Conservation (phyloP, 2,329 filamentous ascomycete genomes). For the Talaromyces marneffei region DNA sequence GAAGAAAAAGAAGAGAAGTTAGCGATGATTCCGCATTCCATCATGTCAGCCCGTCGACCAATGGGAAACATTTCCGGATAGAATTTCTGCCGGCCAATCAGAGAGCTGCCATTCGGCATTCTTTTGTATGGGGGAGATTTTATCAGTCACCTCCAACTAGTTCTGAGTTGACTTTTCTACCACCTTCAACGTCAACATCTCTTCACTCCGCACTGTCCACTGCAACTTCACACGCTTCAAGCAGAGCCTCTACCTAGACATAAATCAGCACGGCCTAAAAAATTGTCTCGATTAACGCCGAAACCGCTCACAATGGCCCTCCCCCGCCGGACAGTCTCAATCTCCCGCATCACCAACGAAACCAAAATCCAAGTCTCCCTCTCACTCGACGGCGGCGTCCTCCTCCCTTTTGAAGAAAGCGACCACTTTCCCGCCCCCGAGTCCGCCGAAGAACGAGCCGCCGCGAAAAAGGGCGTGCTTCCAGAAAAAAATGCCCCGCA, state of each 20-base stretch:
- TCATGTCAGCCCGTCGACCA: constrained; percentile 1
- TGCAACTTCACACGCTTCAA: no score
- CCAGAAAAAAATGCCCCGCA: constrained; percentile 54
- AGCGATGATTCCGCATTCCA: background rate
- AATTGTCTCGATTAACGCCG: no score
- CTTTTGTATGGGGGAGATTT: background rate
- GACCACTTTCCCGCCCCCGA: constrained; percentile 58
- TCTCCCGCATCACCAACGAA: constrained; percentile 92
- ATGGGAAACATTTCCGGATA: background rate
- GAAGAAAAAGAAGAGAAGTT: background rate
- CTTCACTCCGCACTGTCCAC: background rate
- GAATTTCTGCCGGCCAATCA: background rate
- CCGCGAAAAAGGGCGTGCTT: constrained; percentile 41
- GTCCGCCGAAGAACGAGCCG: constrained; percentile 47
- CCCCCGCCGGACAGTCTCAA: constrained; percentile 59
- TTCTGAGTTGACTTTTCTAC: no score
- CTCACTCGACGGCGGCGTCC: constrained; percentile 81
- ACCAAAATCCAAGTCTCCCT: constrained; percentile 92
- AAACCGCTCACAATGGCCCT: constrained; percentile 1
- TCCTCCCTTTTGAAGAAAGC: constrained; percentile 38
- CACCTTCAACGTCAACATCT: background rate
- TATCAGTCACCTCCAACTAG: background rate
- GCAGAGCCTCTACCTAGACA: no score
- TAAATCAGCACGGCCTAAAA: no score
- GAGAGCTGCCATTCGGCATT: background rate